Conservation (phyloP, 2,329 filamentous ascomycete genomes). For the Cordyceps militaris region DNA sequence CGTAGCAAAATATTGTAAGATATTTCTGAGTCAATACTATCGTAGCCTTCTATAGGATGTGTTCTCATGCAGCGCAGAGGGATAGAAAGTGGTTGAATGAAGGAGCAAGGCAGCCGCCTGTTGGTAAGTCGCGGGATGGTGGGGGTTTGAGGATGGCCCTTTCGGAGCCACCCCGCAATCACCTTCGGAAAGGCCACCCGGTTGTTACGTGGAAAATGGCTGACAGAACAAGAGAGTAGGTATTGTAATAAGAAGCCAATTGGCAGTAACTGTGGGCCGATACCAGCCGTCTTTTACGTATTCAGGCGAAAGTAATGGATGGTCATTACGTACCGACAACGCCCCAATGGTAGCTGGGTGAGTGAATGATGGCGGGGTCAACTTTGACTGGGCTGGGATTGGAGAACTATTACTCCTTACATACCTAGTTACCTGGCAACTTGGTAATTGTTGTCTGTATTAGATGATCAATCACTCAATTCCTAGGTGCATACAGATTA, state of each 20-base stretch:
- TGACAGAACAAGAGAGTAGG: background rate
- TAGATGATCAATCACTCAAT: too few species aligned
- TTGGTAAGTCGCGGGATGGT: background rate
- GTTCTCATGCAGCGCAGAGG: background rate
- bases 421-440: too few species aligned
- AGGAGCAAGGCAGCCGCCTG: background rate
- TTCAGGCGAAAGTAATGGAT: background rate
- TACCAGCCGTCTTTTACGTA: background rate
- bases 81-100: background rate
- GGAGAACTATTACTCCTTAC: too few species aligned
- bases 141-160: background rate
- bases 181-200: background rate
- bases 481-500: too few species aligned
- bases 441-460: too few species aligned
- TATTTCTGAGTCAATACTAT: constrained; percentile 8
- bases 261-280: background rate
- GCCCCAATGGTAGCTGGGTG: background rate
- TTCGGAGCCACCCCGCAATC: background rate
- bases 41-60: background rate
- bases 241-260: background rate
- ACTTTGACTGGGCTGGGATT: background rate
- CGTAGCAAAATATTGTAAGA: constrained; percentile 11
- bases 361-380: background rate
- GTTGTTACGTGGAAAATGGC: background rate
- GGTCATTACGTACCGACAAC: constrained; percentile 8